A percentile compares a stretch with the other conserved stretches of the same genome.
phyloP scores from a whole-genome alignment of 176 grass and related monocot genomes.

The Zoysia japonica region DNA sequence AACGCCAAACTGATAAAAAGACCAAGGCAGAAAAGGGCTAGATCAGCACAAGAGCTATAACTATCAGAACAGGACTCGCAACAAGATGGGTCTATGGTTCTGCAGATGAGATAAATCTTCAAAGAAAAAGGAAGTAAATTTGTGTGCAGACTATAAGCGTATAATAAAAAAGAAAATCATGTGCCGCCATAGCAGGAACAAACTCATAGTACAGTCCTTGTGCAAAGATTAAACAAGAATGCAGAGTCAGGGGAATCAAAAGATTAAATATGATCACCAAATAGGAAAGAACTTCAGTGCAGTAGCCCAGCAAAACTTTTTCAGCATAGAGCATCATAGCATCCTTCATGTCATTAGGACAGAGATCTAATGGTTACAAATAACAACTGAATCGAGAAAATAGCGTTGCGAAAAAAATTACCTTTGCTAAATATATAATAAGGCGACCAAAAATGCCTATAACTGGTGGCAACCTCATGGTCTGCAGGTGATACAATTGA shows the following conservation, averaged over 20 bases:
- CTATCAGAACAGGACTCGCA: too few species aligned
- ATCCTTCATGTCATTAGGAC: conserved; percentile 23
- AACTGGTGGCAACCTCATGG: conserved; percentile 58
- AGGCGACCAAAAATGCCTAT: conserved; percentile 66
- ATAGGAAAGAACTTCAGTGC: conserved; percentile 78
- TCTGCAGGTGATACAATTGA: conserved; percentile 46
- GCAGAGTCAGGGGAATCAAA: not conserved
- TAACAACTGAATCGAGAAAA: not conserved
- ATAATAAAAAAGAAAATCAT: too few species aligned
- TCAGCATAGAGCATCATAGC: conserved; percentile 52
- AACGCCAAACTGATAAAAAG: too few species aligned
- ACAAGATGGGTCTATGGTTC: too few species aligned
- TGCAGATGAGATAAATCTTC: too few species aligned
- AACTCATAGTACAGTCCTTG: too few species aligned
- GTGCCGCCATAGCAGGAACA: too few species aligned
- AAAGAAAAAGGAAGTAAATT: too few species aligned
- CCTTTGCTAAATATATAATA: conserved; percentile 62
- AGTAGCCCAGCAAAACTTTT: conserved; percentile 56
- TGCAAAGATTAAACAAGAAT: not conserved
- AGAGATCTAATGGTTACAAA: conserved; percentile 23
- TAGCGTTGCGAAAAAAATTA: conserved; percentile 20
- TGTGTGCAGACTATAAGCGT: too few species aligned
- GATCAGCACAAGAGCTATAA: too few species aligned
- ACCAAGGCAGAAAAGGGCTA: too few species aligned
- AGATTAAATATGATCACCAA: conserved; percentile 49